phyloP scores from a whole-genome alignment of 164 flowering plant species.

The Stephania japonica region DNA sequence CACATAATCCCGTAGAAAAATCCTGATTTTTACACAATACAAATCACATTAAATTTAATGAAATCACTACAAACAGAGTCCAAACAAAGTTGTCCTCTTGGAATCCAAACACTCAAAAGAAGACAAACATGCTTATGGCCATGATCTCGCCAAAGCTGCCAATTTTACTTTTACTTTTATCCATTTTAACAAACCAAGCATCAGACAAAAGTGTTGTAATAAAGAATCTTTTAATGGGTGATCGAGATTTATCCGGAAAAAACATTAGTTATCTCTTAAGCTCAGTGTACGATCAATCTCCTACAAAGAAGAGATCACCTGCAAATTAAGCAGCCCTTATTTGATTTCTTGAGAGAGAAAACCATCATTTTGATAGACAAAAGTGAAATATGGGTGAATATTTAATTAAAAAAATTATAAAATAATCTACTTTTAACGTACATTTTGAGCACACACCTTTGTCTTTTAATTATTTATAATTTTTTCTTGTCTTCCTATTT shows the following conservation, averaged over 20 bases:
- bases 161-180: not conserved
- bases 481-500: too few relatives aligned
- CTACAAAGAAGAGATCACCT: not conserved
- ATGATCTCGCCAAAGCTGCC: not conserved
- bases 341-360: too few relatives aligned
- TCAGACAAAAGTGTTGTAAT: not conserved
- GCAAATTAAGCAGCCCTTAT: too few relatives aligned
- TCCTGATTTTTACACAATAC: too few relatives aligned
- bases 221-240: not conserved
- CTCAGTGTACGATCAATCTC: conserved; percentile 1
- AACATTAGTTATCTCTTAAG: not conserved
- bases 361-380: too few relatives aligned
- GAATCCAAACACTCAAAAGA: not conserved
- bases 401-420: too few relatives aligned
- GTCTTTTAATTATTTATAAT: too few relatives aligned
- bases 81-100: not conserved
- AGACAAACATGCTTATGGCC: not conserved
- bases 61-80: not conserved
- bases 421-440: too few relatives aligned
- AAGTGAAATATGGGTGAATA: too few relatives aligned
- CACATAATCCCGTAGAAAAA: too few relatives aligned
- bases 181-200: not conserved
- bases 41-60: too few relatives aligned
- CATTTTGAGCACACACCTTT: too few relatives aligned
- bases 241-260: not conserved